Evolutionary conservation across 2,329 filamentous ascomycete genomes (phyloP).

Genomic region (Diaporthe aspalathi): DNA sequence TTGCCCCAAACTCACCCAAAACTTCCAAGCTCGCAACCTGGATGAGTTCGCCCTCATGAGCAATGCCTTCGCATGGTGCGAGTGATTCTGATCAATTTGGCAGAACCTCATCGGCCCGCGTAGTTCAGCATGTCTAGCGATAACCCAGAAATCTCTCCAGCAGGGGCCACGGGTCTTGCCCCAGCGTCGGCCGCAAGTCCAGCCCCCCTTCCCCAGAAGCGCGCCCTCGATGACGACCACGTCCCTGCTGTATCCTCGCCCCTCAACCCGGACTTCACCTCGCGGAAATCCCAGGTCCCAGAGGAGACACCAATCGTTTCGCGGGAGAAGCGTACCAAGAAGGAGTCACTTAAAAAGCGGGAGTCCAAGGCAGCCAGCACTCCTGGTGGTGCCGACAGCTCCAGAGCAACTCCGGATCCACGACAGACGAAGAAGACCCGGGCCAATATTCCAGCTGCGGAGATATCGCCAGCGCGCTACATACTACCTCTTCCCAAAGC

Average conservation of each 20-base stretch:
- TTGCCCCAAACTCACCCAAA: not conserved
- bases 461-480: conserved; percentile 68
- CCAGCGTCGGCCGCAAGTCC: conserved; percentile 42
- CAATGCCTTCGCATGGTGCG: conserved; percentile 19
- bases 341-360: conserved; percentile 76
- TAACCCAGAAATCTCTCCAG: conserved; percentile 30
- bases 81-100: not conserved
- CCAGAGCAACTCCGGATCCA: conserved; percentile 68
- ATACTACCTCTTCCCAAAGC: conserved; percentile 73
- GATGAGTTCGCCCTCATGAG: not conserved
- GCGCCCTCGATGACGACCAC: conserved; percentile 75
- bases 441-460: conserved; percentile 49
- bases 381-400: conserved; percentile 56
- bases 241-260: conserved; percentile 78
- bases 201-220: conserved; percentile 71
- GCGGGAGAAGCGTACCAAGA: conserved; percentile 69
- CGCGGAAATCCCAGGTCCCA: conserved; percentile 46
- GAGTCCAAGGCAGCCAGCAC: conserved; percentile 66
- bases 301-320: conserved; percentile 52
- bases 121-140: conserved; percentile 33
- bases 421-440: conserved; percentile 55
- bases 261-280: conserved; percentile 73
- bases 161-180: conserved; percentile 9
- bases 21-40: not conserved
- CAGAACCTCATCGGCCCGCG: not conserved